Evolutionary conservation across 140 eudicot species (phyloP).

Genomic region (Ambrosia hybrid): DNA sequence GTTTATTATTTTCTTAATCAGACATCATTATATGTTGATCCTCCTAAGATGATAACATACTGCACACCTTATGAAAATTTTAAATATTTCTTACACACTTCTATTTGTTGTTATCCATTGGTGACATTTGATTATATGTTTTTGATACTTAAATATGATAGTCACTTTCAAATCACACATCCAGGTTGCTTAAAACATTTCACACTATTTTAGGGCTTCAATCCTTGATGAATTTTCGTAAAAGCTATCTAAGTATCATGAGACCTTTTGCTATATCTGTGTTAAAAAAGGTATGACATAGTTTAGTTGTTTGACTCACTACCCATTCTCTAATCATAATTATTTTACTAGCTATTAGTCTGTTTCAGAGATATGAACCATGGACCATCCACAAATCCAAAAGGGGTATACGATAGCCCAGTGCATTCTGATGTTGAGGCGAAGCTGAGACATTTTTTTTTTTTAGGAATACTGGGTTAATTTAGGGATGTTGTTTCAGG

Average conservation of each 20-base stretch:
- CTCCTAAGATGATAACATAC: not conserved
- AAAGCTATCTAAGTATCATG: constrained; percentile 79
- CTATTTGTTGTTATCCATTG: not conserved
- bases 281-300: constrained; percentile 57
- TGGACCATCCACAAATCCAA: constrained; percentile 58
- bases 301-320: not conserved
- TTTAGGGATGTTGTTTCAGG: no score
- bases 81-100: no score
- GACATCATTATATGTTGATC: not conserved
- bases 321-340: not conserved
- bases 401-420: constrained; percentile 73
- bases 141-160: not conserved
- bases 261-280: constrained; percentile 98
- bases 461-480: constrained; percentile 45
- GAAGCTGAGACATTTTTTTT: constrained; percentile 58
- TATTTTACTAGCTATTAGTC: constrained; percentile 4
- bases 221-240: constrained; percentile 78
- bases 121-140: not conserved
- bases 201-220: constrained; percentile 74
- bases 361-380: constrained; percentile 64
- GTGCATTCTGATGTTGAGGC: constrained; percentile 77
- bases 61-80: no score
- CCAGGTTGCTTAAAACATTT: constrained; percentile 1
- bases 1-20: not conserved
- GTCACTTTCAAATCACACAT: constrained; percentile 1